A percentile compares a stretch with the other conserved stretches of the same genome.
Conservation (phyloP, 192 early-diverging fungal genomes). For the Umbelopsis sp. region DNA sequence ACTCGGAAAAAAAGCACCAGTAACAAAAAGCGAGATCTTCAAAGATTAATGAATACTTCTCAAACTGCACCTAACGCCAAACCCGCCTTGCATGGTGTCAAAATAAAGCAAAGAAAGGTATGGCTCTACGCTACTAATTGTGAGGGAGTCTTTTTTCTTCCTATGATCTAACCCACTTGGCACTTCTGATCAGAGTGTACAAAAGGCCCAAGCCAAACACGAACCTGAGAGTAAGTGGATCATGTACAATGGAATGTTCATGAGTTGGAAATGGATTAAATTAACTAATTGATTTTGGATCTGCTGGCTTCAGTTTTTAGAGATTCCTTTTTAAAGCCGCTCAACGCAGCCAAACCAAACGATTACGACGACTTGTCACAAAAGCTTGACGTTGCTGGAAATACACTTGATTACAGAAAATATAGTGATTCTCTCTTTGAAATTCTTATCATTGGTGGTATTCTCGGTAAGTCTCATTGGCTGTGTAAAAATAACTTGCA, state of each 20-base stretch:
- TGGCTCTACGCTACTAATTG: not conserved
- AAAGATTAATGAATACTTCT: constrained; percentile 47
- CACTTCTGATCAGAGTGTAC: constrained; percentile 49
- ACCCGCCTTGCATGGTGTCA: constrained; percentile 69
- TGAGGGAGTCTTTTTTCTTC: not conserved
- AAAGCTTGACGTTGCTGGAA: constrained; percentile 78
- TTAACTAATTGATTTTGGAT: not conserved
- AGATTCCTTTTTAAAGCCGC: constrained; percentile 55
- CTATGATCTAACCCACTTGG: not conserved
- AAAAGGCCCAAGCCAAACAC: constrained; percentile 67
- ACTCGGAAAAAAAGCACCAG: constrained; percentile 6
- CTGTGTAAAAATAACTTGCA: not conserved
- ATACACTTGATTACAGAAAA: constrained; percentile 92
- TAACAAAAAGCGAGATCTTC: constrained; percentile 12
- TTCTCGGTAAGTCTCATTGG: constrained; percentile 65
- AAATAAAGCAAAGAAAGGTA: constrained; percentile 70
- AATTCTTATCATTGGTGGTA: constrained; percentile 88
- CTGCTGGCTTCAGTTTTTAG: constrained; percentile 51
- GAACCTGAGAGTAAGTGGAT: constrained; percentile 58
- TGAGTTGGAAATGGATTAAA: not conserved
- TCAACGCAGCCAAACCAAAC: constrained; percentile 48
- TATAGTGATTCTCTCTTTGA: constrained; percentile 97
- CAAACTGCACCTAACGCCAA: constrained; percentile 44
- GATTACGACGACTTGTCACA: constrained; percentile 75
- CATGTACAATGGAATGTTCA: not conserved